Conservation (phyloP, 495 filamentous ascomycete species). For the Neurospora sp. region DNA sequence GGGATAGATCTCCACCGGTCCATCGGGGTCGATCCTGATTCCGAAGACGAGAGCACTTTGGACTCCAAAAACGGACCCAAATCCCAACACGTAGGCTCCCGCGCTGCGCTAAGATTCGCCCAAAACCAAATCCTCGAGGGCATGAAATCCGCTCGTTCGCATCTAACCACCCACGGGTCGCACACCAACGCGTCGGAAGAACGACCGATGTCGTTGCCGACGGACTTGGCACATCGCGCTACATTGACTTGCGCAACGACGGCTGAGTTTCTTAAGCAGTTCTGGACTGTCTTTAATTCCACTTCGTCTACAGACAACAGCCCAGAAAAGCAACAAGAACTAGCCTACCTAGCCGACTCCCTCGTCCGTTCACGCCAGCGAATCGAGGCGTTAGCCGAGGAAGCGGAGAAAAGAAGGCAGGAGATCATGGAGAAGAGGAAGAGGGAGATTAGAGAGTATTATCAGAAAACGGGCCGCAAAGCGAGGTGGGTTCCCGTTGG, state of each 20-base stretch:
- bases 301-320: constrained; percentile 39
- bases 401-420: constrained; percentile 65
- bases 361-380: constrained; percentile 71
- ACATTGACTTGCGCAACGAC: constrained; percentile 84
- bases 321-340: constrained; percentile 50
- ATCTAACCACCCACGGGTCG: background rate
- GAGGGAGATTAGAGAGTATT: constrained; percentile 56
- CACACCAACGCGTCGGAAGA: constrained; percentile 25
- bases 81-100: constrained; percentile 46
- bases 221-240: constrained; percentile 58
- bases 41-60: constrained; percentile 45
- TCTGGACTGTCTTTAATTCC: constrained; percentile 83
- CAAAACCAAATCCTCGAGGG: constrained; percentile 47
- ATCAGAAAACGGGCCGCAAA: constrained; percentile 60
- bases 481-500: constrained; percentile 52
- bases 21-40: constrained; percentile 55
- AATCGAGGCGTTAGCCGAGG: constrained; percentile 68
- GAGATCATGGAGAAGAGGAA: constrained; percentile 53
- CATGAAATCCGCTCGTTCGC: constrained; percentile 11
- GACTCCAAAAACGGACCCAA: constrained; percentile 38
- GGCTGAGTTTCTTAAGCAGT: constrained; percentile 90
- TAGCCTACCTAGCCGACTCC: constrained; percentile 67
- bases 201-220: constrained; percentile 53
- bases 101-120: constrained; percentile 41
- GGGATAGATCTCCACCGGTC: constrained; percentile 48